These are phyloP conservation scores for Hymenoscyphus linearis DNA, from an alignment of 2,329 filamentous ascomycete species.

Conservation along the genomic window DNA sequence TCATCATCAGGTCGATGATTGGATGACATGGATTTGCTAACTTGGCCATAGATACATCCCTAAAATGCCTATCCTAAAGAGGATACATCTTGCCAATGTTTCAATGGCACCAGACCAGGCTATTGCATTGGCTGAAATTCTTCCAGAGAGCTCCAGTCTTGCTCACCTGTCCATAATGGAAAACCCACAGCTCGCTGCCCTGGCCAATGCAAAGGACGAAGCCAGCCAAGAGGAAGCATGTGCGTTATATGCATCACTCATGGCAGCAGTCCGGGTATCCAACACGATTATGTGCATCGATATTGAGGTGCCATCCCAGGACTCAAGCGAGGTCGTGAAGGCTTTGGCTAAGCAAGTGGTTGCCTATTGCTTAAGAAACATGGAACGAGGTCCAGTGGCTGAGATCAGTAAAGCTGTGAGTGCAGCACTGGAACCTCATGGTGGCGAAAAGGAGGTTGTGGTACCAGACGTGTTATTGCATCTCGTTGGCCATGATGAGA, in stretches of 20 bases:
- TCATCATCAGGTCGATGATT: not conserved
- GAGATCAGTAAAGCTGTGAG: conserved; percentile 47
- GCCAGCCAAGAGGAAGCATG: conserved; percentile 86
- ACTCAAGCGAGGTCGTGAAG: conserved; percentile 86
- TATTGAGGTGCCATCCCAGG: conserved; percentile 76
- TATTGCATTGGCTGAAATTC: conserved; percentile 83
- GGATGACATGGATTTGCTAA: conserved; percentile 16
- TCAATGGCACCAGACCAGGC: conserved; percentile 80
- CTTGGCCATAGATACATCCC: conserved; percentile 61
- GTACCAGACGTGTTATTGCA: conserved; percentile 82
- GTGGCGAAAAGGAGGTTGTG: conserved; percentile 47
- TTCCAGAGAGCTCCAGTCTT: conserved; percentile 75
- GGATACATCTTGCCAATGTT: conserved; percentile 82
- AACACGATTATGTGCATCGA: conserved; percentile 82
- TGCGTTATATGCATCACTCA: conserved; percentile 84
- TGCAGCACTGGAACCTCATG: conserved; percentile 33
- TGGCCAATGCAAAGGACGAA: conserved; percentile 73
- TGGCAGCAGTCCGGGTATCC: conserved; percentile 81
- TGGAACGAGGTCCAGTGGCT: conserved; percentile 70
- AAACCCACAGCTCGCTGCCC: conserved; percentile 65
- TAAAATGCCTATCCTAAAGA: conserved; percentile 69
- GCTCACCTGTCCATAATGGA: conserved; percentile 85
- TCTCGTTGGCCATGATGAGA: conserved; percentile 66
- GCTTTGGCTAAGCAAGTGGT: conserved; percentile 92
- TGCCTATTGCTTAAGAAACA: conserved; percentile 86